Base-by-base conservation (phyloP, 23 red algal species). In the Agarophyton chilense region DNA sequence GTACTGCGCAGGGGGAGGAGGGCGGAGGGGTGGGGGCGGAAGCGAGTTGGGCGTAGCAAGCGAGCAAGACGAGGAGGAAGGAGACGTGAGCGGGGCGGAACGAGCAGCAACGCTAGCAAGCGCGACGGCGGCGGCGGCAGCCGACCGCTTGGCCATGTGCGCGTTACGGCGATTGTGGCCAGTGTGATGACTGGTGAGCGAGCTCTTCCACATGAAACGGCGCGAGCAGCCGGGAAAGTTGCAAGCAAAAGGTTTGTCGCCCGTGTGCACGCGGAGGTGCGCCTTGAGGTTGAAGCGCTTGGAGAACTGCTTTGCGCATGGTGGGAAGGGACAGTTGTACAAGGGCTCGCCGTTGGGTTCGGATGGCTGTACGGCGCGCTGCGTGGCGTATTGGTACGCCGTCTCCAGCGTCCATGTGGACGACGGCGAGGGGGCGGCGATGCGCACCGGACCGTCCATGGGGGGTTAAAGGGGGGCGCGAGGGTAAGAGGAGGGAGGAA, bases 221-320 rank as follows among this genome's bases (percentile, higher is more conserved):
- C 78, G 77, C 9, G 77, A 46, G 57, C 89, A 92, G 31, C 32
- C 72, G 49, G 72, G 56, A 72, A 80, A 80, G 29, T 53, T 43
- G 54, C 93, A 95, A 52, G 60, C 78, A 28, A 90, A 95, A 13
- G 93, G 93, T 36, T 73, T 86, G 44, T 88, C 93, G 55, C 93
- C 93, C 0, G 84, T 81, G 62, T 95, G 93, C 31, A 80, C 65
- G 53, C 93, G 93, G 33, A 83, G 68, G 62, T 95, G 93, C 22
- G 78, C 77, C 72, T 90, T 83, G 67, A 95, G 87, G 72, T 95
- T 95, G 62, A 83, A 95, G 18, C 78, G 68, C 74, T 95, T 90
- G 1, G 72, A 82, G 57, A 95, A 95, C 36, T 70, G 93, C 28
- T 84, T 84, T 36, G 72, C 24, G 29, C 86, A 96, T 11, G 77